Conservation (phyloP, 2,329 filamentous ascomycete species). For the Arachnomyces sp. region DNA sequence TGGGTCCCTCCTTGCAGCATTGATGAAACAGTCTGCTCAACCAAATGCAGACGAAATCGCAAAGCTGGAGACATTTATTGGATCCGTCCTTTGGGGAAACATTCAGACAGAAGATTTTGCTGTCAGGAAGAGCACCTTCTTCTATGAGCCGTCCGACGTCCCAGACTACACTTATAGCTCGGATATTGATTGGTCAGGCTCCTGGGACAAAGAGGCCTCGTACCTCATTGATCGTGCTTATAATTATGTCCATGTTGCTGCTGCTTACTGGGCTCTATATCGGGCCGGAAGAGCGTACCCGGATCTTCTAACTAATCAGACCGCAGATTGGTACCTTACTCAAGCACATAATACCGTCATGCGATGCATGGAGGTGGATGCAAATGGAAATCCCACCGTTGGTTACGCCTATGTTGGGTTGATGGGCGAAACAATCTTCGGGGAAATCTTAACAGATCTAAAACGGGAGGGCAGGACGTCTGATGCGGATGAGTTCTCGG, state of each 20-base stretch:
- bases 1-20: slow-evolving; percentile 48
- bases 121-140: slow-evolving; percentile 52
- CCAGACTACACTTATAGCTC: slow-evolving; percentile 40
- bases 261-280: slow-evolving; percentile 53
- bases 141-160: slow-evolving; percentile 43
- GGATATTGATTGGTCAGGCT: slow-evolving; percentile 41
- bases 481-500: slow-evolving; percentile 36
- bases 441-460: slow-evolving; percentile 46
- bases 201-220: slow-evolving; percentile 44
- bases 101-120: slow-evolving; percentile 43
- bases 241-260: slow-evolving; percentile 52
- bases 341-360: slow-evolving; percentile 48
- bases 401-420: slow-evolving; percentile 37
- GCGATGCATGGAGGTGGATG: slow-evolving; percentile 31
- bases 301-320: slow-evolving; percentile 31
- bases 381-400: slow-evolving; percentile 17
- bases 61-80: slow-evolving; percentile 49
- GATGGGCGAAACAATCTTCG: slow-evolving; percentile 55
- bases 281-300: slow-evolving; percentile 47
- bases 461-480: slow-evolving; percentile 38
- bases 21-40: slow-evolving; percentile 48
- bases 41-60: slow-evolving; percentile 44
- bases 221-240: slow-evolving; percentile 47
- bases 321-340: slow-evolving; percentile 49
- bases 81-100: slow-evolving; percentile 43